Conservation (phyloP, 2,329 filamentous ascomycete genomes). For the Fusarium devonianum region DNA sequence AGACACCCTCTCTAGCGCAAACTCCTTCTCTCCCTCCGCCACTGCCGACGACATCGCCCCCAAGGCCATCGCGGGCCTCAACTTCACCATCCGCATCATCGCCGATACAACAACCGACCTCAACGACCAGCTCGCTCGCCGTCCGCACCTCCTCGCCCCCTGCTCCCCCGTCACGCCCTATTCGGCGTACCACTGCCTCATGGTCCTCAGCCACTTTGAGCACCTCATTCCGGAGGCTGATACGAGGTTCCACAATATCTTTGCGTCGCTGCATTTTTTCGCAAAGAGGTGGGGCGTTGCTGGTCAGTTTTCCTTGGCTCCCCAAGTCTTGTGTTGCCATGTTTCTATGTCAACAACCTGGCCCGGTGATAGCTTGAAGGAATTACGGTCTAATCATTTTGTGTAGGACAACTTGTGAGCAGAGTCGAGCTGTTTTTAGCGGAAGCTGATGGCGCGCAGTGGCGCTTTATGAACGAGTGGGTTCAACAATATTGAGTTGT, state of each 20-base stretch:
- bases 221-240: constrained; percentile 45
- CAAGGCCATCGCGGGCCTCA: constrained; percentile 48
- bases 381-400: constrained; percentile 17
- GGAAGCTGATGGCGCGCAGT: constrained; percentile 34
- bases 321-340: no score
- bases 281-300: constrained; percentile 47
- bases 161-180: constrained; percentile 47
- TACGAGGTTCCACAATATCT: constrained; percentile 45
- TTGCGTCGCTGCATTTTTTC: constrained; percentile 46
- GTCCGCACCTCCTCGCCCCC: constrained; percentile 44
- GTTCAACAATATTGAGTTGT: neutral
- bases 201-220: constrained; percentile 45
- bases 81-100: constrained; percentile 48
- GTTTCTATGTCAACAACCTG: no score
- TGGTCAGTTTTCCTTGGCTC: constrained; percentile 34
- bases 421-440: constrained; percentile 42
- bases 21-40: constrained; percentile 28
- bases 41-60: constrained; percentile 41
- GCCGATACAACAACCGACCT: constrained; percentile 47
- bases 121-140: constrained; percentile 44
- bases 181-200: constrained; percentile 46
- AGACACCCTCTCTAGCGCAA: constrained; percentile 30
- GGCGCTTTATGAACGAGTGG: constrained; percentile 38
- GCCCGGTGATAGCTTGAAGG: no score
- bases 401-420: constrained; percentile 40